Evolutionary conservation across 2,329 filamentous ascomycete genomes (phyloP), one percentile per base, ranked within the genome.

Genomic region (Knoxdaviesia proteae): DNA sequence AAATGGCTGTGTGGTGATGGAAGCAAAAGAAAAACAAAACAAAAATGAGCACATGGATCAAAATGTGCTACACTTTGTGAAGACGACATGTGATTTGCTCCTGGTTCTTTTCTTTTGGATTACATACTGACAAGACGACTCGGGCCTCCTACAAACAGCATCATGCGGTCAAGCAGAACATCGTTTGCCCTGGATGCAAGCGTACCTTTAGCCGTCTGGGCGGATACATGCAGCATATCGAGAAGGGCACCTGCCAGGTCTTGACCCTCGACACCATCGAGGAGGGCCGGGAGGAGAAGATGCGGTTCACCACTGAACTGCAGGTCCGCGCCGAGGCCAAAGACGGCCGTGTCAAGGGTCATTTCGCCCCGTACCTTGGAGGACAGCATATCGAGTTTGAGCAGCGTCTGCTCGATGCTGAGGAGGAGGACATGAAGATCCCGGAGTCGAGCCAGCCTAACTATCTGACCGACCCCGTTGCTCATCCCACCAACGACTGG

Each of bases 131-230:
- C 11, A 44, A 20, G 38, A 41, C 30, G 30, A 38, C 30, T 7
- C 38, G 29, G 40, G 42, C 35, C 29, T 20, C 53, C 40, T 5
- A 5, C 32, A 1, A 20, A 1, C 5, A 67, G 62, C 40, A 48
- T 7, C 65, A 68, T 44, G 55, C 56, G 5, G 47, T 56, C 8
- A 49, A 54, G 11, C 62, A 68, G 42, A 46, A 59, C 2, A 56
- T 73, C 1, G 39, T 47, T 3, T 73, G 69, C 40, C 65, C 66
- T 1, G 68, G 62, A 31, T 73, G 69, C 45, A 45, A 50, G 1
- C 54, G 49, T 2, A 52, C 52, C 1, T 70, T 68, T 44, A 39
- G 33, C 0, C 54, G 57, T 1, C 53, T 63, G 0, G 54, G 58
- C 1, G 47, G 41, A 0, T 58, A 69, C 34, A 58, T 71, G 42